A percentile compares a stretch with the other conserved stretches of the same genome.
Evolutionary conservation across 768 basidiomycete genomes (phyloP).

Genomic region (Tricholoma matsutake): DNA sequence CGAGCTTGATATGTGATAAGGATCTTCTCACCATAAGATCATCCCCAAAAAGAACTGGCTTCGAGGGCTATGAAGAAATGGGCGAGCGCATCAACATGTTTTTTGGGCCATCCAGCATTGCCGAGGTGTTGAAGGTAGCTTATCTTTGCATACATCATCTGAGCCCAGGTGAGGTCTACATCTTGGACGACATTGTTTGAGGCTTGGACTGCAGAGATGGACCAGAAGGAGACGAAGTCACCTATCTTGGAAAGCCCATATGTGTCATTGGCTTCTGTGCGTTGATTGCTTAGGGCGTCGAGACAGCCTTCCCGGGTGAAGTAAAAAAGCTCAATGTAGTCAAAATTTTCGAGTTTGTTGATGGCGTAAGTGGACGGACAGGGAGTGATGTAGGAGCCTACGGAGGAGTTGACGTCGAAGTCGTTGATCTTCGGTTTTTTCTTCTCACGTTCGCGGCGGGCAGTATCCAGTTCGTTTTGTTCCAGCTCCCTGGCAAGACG

Average conservation of each 20-base stretch:
- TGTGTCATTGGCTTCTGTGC: slow-evolving; percentile 7
- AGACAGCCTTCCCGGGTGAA: background rate
- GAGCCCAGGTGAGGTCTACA: slow-evolving; percentile 3
- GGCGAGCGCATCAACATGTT: slow-evolving; percentile 5
- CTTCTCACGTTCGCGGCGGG: background rate
- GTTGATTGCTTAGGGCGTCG: background rate
- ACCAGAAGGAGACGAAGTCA: background rate
- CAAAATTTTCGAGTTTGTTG: slow-evolving; percentile 7
- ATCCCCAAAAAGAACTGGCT: background rate
- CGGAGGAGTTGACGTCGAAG: background rate
- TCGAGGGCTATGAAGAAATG: slow-evolving; percentile 7
- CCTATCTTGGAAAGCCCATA: slow-evolving; percentile 4
- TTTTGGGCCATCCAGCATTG: background rate
- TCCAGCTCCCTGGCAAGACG: background rate
- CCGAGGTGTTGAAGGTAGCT: slow-evolving; percentile 8
- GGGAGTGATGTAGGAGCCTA: background rate
- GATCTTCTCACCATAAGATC: background rate
- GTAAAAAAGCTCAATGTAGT: slow-evolving; percentile 14
- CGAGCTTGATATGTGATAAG: background rate
- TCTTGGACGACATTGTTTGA: background rate
- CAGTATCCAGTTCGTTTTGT: background rate
- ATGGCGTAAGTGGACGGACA: slow-evolving; percentile 2
- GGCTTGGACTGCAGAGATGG: background rate
- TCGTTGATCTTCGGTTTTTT: slow-evolving; percentile 1
- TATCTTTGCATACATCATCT: slow-evolving; percentile 6